Percentiles rank a stretch among this genome's conserved stretches.
Evolutionary conservation across 106 monocot species (phyloP).

Genomic region (Acorus gramineus): DNA sequence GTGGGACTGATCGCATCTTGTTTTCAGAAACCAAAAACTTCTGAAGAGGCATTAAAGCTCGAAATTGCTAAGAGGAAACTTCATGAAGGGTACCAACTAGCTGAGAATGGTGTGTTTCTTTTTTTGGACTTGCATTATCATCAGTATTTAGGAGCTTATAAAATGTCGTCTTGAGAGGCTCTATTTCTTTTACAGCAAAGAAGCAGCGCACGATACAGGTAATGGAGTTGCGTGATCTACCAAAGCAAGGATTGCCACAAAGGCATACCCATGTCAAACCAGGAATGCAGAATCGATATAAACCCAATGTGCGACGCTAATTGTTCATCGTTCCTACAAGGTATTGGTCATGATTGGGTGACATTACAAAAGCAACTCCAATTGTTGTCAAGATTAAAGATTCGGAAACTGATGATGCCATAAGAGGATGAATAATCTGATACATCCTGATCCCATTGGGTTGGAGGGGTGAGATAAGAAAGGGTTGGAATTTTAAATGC

Average conservation of each 20-base stretch:
- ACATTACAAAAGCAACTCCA: too few species aligned
- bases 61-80: slow-evolving; percentile 33
- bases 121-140: not conserved
- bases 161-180: not conserved
- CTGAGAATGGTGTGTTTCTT: slow-evolving; percentile 18
- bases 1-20: not conserved
- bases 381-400: too few species aligned
- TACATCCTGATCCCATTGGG: too few species aligned
- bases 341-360: too few species aligned
- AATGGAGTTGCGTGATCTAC: slow-evolving; percentile 23
- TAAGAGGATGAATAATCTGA: too few species aligned
- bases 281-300: not conserved
- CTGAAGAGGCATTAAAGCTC: slow-evolving; percentile 12
- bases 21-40: not conserved
- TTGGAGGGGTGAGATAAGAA: too few species aligned
- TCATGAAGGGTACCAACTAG: slow-evolving; percentile 25
- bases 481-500: too few species aligned
- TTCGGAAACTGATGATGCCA: too few species aligned
- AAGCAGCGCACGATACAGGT: slow-evolving; percentile 24
- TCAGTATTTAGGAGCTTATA: not conserved
- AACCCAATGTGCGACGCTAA: not conserved
- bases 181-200: slow-evolving; percentile 19
- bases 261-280: slow-evolving; percentile 5
- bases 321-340: not conserved
- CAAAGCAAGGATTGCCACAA: slow-evolving; percentile 3